Evolutionary conservation across 331 rosid genomes (phyloP), one percentile per base, ranked within the genome.

Genomic region (Rosa hybrid): DNA sequence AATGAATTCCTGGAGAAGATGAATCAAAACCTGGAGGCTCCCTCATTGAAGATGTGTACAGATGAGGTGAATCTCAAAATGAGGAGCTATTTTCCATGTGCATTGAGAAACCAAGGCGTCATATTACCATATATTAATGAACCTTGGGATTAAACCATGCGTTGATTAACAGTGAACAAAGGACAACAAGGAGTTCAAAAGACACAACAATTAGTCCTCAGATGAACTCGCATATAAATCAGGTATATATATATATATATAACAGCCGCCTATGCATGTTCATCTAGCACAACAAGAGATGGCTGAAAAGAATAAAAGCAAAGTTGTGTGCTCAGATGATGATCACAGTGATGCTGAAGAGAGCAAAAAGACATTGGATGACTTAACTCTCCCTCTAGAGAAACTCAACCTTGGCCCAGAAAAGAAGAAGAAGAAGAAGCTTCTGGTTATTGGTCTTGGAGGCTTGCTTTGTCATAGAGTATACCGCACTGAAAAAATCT

Each of bases 361-460:
- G 0, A 7, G 60, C 2, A 74, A 76, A n/a, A 3, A 13, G n/a
- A 23, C 2, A 21, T 0, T 50, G 18, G 75, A 30, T 13, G 64
- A 76, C 0, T 71, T 63, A 49, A 78, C 30, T 2, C 50, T 84
- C 9, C 20, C 72, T 4, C 48, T 75, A 3, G 86, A 82, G 71
- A 87, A 84, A 44, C 78, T 87, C 20, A 88, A 45, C 27, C 84
- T 87, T 7, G 90, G 85, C 3, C 90, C 86, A 12, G 77, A 75
- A 54, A 34, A 34, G 38, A 91, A 87, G 81, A 91, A 90, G 53
- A 91, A 90, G 82, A 91, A 91, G 82, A 91, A 91, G 76, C 79
- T 91, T 62, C 81, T 87, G 17, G 78, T 91, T 71, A 44, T 87
- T 13, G 48, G 80, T 38, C 51, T 85, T 3, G 87, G 86, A 48